These are phyloP conservation scores for Ambrosiella xylebori DNA, from an alignment of 2,329 filamentous ascomycete species.

Conservation along the genomic window DNA sequence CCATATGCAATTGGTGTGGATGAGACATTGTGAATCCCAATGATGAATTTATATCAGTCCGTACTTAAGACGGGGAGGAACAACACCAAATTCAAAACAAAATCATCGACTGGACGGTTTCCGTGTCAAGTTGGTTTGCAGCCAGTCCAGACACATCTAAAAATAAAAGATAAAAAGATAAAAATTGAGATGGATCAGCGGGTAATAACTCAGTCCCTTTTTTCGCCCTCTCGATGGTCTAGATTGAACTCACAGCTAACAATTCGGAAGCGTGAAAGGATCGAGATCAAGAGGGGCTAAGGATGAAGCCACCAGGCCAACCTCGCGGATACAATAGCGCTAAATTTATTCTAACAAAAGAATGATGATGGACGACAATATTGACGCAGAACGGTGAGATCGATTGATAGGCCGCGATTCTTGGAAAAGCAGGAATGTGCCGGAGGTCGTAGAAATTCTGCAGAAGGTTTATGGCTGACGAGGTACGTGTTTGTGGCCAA, in stretches of 20 bases:
- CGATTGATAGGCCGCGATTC: neutral
- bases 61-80: neutral
- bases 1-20: neutral
- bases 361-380: neutral
- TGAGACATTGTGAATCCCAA: neutral
- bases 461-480: no score
- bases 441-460: no score
- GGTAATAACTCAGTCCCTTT: neutral
- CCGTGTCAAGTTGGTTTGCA: no score
- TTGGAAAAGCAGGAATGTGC: no score
- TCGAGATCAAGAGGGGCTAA: conserved; percentile 5
- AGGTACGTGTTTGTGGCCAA: no score
- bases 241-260: neutral
- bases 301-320: conserved; percentile 1
- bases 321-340: neutral
- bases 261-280: conserved; percentile 1
- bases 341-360: neutral
- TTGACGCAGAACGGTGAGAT: neutral
- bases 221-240: neutral
- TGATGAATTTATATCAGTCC: neutral
- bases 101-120: no score
- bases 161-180: neutral
- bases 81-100: no score
- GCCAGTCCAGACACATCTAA: no score
- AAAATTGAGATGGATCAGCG: neutral